Evolutionary conservation across 768 basidiomycete genomes (phyloP).

Genomic region (Rhizopogon rudus): DNA sequence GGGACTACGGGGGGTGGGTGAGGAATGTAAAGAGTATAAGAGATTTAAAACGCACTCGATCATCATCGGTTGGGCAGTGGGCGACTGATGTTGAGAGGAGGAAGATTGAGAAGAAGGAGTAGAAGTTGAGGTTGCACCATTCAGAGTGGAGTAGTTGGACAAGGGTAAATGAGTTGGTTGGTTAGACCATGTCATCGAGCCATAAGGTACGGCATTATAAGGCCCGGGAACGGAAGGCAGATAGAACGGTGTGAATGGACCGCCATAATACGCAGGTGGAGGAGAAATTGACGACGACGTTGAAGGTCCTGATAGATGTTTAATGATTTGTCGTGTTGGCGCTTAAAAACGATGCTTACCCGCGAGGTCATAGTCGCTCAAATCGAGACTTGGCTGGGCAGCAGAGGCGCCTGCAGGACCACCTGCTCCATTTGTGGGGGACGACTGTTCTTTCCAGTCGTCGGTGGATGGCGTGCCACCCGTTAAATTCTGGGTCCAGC

Average conservation of each 20-base stretch:
- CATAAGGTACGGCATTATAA: slow-evolving; percentile 52
- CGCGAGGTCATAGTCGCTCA: slow-evolving; percentile 41
- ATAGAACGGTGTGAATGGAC: slow-evolving; percentile 38
- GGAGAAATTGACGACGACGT: slow-evolving; percentile 36
- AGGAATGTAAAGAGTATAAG: slow-evolving; percentile 9
- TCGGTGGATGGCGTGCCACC: slow-evolving; percentile 25
- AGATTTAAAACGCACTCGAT: slow-evolving; percentile 56
- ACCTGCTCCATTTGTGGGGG: slow-evolving; percentile 17
- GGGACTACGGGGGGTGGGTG: slow-evolving; percentile 37
- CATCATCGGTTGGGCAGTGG: slow-evolving; percentile 37
- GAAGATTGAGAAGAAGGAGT: slow-evolving; percentile 23
- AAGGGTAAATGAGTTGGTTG: slow-evolving; percentile 46
- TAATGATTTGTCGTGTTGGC: no score
- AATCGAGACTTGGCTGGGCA: slow-evolving; percentile 30
- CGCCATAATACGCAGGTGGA: slow-evolving; percentile 36
- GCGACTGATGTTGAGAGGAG: slow-evolving; percentile 26
- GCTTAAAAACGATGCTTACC: slow-evolving; percentile 29
- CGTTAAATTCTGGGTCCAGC: slow-evolving; percentile 34
- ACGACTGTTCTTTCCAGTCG: slow-evolving; percentile 36
- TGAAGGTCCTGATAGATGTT: slow-evolving; percentile 26
- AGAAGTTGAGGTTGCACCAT: slow-evolving; percentile 61
- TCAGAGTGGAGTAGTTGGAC: slow-evolving; percentile 72
- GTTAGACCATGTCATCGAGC: slow-evolving; percentile 42
- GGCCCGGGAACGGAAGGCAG: slow-evolving; percentile 36
- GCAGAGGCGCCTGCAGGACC: slow-evolving; percentile 22